Evolutionary conservation across 768 basidiomycete genomes (phyloP).

Genomic region (Boletus fagicola): DNA sequence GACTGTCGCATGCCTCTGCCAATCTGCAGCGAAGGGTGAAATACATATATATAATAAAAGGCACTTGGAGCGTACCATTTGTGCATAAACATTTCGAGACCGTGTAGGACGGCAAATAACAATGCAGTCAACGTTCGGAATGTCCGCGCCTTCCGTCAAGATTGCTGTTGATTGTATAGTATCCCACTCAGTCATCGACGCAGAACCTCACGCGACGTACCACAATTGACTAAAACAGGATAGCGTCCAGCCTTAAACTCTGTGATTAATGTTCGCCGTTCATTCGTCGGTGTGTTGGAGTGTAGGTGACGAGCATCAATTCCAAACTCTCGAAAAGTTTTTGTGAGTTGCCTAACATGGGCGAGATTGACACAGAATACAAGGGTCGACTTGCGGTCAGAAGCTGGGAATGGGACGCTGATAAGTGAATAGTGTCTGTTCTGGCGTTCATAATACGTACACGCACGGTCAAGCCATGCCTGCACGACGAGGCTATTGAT

Average conservation of each 20-base stretch:
- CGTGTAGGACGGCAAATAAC: slow-evolving; percentile 85
- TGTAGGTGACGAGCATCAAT: slow-evolving; percentile 84
- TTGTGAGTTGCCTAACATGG: slow-evolving; percentile 76
- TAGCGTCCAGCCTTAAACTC: slow-evolving; percentile 71
- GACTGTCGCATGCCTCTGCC: slow-evolving; percentile 90
- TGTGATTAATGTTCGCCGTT: slow-evolving; percentile 62
- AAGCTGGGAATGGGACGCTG: slow-evolving; percentile 28
- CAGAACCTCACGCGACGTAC: slow-evolving; percentile 39
- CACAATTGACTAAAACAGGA: slow-evolving; percentile 89
- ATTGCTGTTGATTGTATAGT: slow-evolving; percentile 48
- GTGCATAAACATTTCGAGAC: slow-evolving; percentile 84
- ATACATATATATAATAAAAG: neutral
- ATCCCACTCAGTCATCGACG: neutral
- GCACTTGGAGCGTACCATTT: slow-evolving; percentile 63
- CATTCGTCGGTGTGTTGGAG: slow-evolving; percentile 58
- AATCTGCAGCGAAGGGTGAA: slow-evolving; percentile 53
- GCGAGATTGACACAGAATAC: slow-evolving; percentile 88
- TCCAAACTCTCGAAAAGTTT: slow-evolving; percentile 67
- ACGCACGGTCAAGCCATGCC: slow-evolving; percentile 83
- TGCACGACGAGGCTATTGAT: slow-evolving; percentile 78
- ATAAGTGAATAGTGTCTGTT: slow-evolving; percentile 3
- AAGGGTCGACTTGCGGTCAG: slow-evolving; percentile 76
- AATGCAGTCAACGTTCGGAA: slow-evolving; percentile 92
- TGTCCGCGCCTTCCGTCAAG: slow-evolving; percentile 91
- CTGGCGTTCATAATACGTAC: slow-evolving; percentile 41